Conservation (phyloP, 352 stramenopile species). For the Pythium coloratum region DNA sequence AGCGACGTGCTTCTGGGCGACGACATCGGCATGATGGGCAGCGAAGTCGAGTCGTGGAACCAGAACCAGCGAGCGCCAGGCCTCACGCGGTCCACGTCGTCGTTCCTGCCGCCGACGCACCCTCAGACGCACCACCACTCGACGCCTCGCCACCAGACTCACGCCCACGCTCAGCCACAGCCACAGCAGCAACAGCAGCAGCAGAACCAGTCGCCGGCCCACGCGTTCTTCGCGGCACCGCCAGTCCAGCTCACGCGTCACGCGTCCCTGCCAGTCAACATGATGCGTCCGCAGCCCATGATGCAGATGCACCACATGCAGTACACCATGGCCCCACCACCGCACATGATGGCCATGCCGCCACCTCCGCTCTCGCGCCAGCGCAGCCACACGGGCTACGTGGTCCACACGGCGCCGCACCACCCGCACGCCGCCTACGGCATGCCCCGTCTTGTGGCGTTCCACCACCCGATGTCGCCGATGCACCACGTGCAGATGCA, state of each 20-base stretch:
- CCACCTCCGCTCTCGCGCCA: constrained; percentile 54
- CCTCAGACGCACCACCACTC: constrained; percentile 11
- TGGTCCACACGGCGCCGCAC: constrained; percentile 42
- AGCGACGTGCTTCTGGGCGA: constrained; percentile 62
- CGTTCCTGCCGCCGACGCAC: constrained; percentile 25
- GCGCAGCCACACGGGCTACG: constrained; percentile 59
- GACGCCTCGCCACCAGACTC: constrained; percentile 38
- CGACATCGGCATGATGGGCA: constrained; percentile 67
- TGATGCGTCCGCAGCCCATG: constrained; percentile 40
- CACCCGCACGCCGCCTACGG: constrained; percentile 24
- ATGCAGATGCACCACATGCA: constrained; percentile 41
- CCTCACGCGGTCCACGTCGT: constrained; percentile 19
- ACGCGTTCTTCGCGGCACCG: constrained; percentile 39
- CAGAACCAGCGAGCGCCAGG: constrained; percentile 9
- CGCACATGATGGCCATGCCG: constrained; percentile 24
- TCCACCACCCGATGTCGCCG: constrained; percentile 24
- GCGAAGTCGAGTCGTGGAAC: constrained; percentile 59
- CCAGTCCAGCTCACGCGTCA: constrained; percentile 68
- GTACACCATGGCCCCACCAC: constrained; percentile 25
- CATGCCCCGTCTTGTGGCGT: constrained; percentile 24
- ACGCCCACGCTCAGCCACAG: constrained; percentile 13
- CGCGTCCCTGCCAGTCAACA: constrained; percentile 57
- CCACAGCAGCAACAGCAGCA: constrained; percentile 22
- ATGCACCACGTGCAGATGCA: constrained; percentile 29
- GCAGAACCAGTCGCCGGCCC: constrained; percentile 15